These are phyloP conservation scores for Zygoascus meyerae DNA, from an alignment of 1,139 yeast genomes.

Conservation along the genomic window DNA sequence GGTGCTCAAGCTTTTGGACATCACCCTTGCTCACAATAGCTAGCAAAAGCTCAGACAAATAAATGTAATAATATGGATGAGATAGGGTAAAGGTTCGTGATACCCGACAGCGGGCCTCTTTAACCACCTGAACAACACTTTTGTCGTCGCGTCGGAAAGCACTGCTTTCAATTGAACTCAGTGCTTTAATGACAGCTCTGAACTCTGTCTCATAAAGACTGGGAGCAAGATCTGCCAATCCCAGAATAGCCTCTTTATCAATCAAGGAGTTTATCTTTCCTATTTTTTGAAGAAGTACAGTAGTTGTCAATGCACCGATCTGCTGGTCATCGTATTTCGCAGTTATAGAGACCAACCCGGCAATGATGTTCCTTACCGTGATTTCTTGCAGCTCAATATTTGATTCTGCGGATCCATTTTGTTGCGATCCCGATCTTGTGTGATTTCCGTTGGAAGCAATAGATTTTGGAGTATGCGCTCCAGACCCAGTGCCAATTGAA, in stretches of 20 bases:
- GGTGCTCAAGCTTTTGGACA: slow-evolving; percentile 71
- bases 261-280: slow-evolving; percentile 39
- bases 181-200: slow-evolving; percentile 45
- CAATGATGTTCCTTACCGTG: slow-evolving; percentile 46
- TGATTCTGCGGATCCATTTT: slow-evolving; percentile 13
- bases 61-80: slow-evolving; percentile 49
- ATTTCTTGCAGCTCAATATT: slow-evolving; percentile 12
- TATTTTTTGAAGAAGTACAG: slow-evolving; percentile 80
- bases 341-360: slow-evolving; percentile 68
- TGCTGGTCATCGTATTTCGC: slow-evolving; percentile 65
- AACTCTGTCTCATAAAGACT: slow-evolving; percentile 57
- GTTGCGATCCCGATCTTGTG: background rate
- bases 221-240: slow-evolving; percentile 55
- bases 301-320: slow-evolving; percentile 73
- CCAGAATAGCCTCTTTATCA: slow-evolving; percentile 43
- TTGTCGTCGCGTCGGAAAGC: slow-evolving; percentile 19
- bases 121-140: slow-evolving; percentile 26
- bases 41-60: slow-evolving; percentile 60
- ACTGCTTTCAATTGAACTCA: slow-evolving; percentile 27
- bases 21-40: slow-evolving; percentile 77
- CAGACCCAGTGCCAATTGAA: slow-evolving; percentile 12
- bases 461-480: slow-evolving; percentile 1
- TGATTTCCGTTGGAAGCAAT: background rate
- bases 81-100: slow-evolving; percentile 37
- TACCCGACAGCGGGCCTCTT: slow-evolving; percentile 31